Percentiles rank a stretch among this genome's conserved stretches.
Evolutionary conservation across 108 stramenopile species (phyloP).

Genomic region (Discostella stelligeroides): DNA sequence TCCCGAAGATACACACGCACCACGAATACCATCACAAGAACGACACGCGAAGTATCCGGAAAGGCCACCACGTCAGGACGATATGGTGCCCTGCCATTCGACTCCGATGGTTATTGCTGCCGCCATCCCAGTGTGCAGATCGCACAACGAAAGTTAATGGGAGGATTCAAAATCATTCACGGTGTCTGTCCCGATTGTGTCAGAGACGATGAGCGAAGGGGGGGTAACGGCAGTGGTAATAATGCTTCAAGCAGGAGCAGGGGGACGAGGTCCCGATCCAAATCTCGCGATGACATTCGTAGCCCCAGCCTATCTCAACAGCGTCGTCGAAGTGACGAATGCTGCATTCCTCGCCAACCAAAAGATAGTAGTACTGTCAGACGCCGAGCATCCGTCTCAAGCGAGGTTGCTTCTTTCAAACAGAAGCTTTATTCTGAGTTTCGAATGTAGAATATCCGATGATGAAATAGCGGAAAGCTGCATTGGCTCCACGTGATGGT

Average conservation of each 20-base stretch:
- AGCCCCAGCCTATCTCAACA: neutral
- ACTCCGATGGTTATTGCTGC: conserved; percentile 48
- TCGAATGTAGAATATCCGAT: too few relatives aligned
- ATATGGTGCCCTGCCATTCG: conserved; percentile 45
- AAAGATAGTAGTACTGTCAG: too few relatives aligned
- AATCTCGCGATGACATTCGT: neutral
- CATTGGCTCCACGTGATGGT: too few relatives aligned
- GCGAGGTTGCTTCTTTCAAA: too few relatives aligned
- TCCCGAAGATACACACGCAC: conserved; percentile 13
- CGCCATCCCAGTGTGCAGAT: conserved; percentile 41
- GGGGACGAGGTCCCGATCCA: neutral
- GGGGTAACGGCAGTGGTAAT: neutral
- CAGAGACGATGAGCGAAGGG: conserved; percentile 15
- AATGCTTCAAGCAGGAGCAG: too few relatives aligned
- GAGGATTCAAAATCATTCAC: conserved; percentile 44
- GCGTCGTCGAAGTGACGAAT: neutral
- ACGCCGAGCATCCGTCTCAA: too few relatives aligned
- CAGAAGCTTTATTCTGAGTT: too few relatives aligned
- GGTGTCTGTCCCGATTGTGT: conserved; percentile 42
- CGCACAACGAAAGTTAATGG: conserved; percentile 46
- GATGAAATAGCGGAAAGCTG: too few relatives aligned
- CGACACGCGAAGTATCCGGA: conserved; percentile 2
- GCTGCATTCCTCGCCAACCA: too few relatives aligned
- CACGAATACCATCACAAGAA: neutral
- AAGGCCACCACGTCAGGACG: conserved; percentile 23